Evolutionary conservation across 2,329 filamentous ascomycete genomes (phyloP).

Genomic region (Diaporthe sp.): DNA sequence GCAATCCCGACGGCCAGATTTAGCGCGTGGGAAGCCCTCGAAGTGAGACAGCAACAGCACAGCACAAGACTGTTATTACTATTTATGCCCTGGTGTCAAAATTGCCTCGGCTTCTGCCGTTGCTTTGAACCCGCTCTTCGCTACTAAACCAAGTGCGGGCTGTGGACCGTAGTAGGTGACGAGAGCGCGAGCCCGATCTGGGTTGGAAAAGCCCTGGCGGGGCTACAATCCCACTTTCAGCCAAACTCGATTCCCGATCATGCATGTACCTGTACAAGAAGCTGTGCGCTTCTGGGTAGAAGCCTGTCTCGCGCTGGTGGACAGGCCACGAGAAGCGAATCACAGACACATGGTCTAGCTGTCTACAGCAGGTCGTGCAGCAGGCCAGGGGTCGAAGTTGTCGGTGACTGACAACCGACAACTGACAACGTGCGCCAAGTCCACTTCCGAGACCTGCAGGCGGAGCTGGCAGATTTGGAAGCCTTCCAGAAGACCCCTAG

Average conservation of each 20-base stretch:
- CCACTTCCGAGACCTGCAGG: conserved; percentile 18
- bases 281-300: background rate
- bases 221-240: conserved; percentile 1
- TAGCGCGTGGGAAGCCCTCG: background rate
- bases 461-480: conserved; percentile 23
- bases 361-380: conserved; percentile 12
- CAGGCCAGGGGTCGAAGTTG: background rate
- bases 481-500: conserved; percentile 38
- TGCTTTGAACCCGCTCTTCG: background rate
- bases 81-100: background rate
- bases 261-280: conserved; percentile 3
- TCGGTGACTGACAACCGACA: conserved; percentile 7
- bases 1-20: background rate
- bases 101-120: conserved; percentile 30
- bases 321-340: conserved; percentile 18
- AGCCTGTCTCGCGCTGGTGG: background rate
- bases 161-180: background rate
- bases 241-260: background rate
- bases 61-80: background rate
- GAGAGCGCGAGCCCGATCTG: conserved; percentile 6
- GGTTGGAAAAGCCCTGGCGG: conserved; percentile 3
- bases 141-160: background rate
- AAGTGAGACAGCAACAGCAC: background rate
- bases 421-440: conserved; percentile 31
- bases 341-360: conserved; percentile 2